Conservation (phyloP, 2,329 filamentous ascomycete species). For the Canariomyces notabilis region DNA sequence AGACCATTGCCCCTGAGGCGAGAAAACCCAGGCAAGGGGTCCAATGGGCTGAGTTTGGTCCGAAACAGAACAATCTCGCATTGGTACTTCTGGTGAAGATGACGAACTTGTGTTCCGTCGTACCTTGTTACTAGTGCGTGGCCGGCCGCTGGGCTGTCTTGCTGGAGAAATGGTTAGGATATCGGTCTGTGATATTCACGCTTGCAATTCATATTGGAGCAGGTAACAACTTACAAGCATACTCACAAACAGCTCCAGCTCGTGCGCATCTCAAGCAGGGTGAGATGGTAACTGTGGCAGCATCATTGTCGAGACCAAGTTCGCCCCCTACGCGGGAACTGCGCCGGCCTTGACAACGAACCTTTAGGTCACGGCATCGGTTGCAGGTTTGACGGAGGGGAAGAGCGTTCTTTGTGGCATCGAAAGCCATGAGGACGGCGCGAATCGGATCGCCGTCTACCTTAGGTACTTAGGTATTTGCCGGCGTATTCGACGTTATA, state of each 20-base stretch:
- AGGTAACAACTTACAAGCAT: neutral
- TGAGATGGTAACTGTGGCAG: neutral
- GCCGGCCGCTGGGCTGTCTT: slow-evolving; percentile 6
- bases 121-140: neutral
- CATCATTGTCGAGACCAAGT: neutral
- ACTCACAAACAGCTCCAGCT: neutral
- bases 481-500: no score
- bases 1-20: no score
- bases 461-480: no score
- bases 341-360: slow-evolving; percentile 1
- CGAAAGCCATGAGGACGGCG: no score
- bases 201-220: neutral
- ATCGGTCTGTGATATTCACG: no score
- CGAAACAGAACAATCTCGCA: neutral
- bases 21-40: no score
- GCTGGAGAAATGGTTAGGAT: neutral
- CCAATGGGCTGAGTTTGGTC: no score
- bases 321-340: neutral
- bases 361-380: slow-evolving; percentile 1
- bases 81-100: neutral
- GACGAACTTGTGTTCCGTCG: neutral
- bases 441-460: no score
- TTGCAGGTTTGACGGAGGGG: slow-evolving; percentile 36
- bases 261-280: neutral
- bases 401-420: no score